Evolutionary conservation across 768 basidiomycete genomes (phyloP), one percentile per base, ranked within the genome.

Genomic region (Postia placenta): DNA sequence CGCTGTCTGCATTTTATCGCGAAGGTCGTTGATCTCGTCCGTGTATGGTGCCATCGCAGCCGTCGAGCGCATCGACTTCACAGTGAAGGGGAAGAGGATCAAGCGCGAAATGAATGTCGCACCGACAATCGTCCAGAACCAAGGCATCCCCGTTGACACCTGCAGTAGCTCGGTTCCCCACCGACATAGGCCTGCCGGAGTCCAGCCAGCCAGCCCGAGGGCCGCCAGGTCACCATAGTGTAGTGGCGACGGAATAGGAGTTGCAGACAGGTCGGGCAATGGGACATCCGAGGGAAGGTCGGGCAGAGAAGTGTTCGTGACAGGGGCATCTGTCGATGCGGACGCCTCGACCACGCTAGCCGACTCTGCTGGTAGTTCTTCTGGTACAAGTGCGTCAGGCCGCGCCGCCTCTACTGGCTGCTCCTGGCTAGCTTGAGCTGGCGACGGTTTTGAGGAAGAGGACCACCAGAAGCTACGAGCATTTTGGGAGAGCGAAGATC

Each of bases 51-150:
- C 74, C 51, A 92, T 68, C 14, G 76, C 73, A 1, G 83, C 76
- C 1, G 78, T 69, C 56, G 80, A 79, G 50, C 76, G 79, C 53
- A 82, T 63, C 45, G 74, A 74, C 47, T 70, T 69, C 42, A 90
- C 67, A 22, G 76, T 67, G 56, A 85, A 67, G 2, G 87, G 87
- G 45, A 89, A 63, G 40, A 87, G 71, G 42, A 75, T 40, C 17
- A 76, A 42, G 19, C 85, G 81, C 72, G 85, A 80, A 60, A 81
- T 59, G 11, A 84, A 47, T 23, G 83, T 79, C 24, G 81, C 80
- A 4, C 67, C 69, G 38, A 91, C 66, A 65, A 93, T 87, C 42
- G 89, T 85, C 74, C 82, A 80, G 70, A 87, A 87, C 90, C 92
- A 93, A 0, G 86, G 83, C 51, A 92, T 66, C 30, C 81, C 83